Percentiles rank a stretch among this genome's conserved stretches.
These are phyloP conservation scores for Apophysomyces trapeziformis DNA, from an alignment of 371 early-diverging fungal species.

Conservation along the genomic window DNA sequence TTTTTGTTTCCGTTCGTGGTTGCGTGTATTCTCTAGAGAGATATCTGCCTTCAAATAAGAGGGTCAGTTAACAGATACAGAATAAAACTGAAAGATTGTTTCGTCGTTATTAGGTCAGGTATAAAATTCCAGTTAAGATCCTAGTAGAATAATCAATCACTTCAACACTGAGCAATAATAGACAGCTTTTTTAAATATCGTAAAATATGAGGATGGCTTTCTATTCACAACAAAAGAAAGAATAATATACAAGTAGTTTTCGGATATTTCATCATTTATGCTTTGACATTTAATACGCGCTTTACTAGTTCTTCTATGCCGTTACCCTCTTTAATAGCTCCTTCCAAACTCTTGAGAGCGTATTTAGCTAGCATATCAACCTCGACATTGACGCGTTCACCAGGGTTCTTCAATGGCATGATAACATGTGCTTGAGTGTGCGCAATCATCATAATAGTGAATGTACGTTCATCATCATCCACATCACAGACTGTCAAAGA, in stretches of 20 bases:
- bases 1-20: no score
- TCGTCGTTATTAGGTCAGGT: no score
- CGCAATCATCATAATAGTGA: slow-evolving; percentile 94
- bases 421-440: slow-evolving; percentile 88
- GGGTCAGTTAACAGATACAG: no score
- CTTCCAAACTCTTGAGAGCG: slow-evolving; percentile 77
- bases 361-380: slow-evolving; percentile 98
- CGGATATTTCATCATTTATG: neutral
- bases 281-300: slow-evolving; percentile 17
- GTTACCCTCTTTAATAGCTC: slow-evolving; percentile 52
- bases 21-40: no score
- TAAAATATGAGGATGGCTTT: no score
- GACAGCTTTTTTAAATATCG: no score
- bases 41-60: no score
- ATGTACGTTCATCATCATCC: slow-evolving; percentile 72
- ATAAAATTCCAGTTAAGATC: no score
- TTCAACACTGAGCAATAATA: no score
- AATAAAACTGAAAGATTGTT: no score
- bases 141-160: no score
- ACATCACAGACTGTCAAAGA: slow-evolving; percentile 94
- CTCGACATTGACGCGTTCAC: slow-evolving; percentile 90
- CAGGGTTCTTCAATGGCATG: slow-evolving; percentile 76
- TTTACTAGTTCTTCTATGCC: slow-evolving; percentile 48
- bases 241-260: neutral
- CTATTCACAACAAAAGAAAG: no score